Evolutionary conservation across 140 eudicot genomes (phyloP).

Genomic region (Cichorium intybus): DNA sequence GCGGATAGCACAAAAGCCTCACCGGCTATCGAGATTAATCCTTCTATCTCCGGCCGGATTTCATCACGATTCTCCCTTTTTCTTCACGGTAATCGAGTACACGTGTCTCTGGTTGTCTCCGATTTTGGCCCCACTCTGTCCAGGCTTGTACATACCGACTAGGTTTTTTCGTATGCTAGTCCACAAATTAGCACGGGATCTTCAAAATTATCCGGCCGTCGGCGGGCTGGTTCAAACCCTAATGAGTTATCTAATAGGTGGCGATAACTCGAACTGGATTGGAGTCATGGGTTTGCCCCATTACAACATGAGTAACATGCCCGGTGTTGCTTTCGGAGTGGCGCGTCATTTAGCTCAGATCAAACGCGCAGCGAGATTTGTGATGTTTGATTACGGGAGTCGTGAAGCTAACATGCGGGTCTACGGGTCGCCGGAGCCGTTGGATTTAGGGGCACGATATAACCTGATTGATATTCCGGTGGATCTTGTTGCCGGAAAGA

Average conservation of each 20-base stretch:
- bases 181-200: constrained; percentile 84
- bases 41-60: constrained; percentile 91
- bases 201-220: constrained; percentile 87
- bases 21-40: constrained; percentile 70
- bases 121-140: constrained; percentile 48
- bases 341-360: constrained; percentile 88
- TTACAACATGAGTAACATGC: constrained; percentile 95
- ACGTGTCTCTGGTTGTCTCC: constrained; percentile 61
- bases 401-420: constrained; percentile 51
- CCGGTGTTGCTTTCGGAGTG: constrained; percentile 80
- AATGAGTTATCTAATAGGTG: constrained; percentile 80
- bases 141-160: constrained; percentile 86
- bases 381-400: constrained; percentile 89
- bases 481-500: constrained; percentile 86
- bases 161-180: constrained; percentile 81
- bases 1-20: constrained; percentile 60
- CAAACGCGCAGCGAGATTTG: constrained; percentile 45
- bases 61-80: constrained; percentile 71
- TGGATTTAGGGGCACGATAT: constrained; percentile 69
- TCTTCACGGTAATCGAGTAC: constrained; percentile 59
- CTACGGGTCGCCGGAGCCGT: constrained; percentile 70
- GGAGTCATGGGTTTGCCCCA: constrained; percentile 89
- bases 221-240: constrained; percentile 95
- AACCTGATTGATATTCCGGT: constrained; percentile 73
- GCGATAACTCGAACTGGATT: constrained; percentile 90